Percentiles rank a stretch among this genome's conserved stretches.
phyloP scores from a whole-genome alignment of 139 green algal genomes.

The Closterium sp. region DNA sequence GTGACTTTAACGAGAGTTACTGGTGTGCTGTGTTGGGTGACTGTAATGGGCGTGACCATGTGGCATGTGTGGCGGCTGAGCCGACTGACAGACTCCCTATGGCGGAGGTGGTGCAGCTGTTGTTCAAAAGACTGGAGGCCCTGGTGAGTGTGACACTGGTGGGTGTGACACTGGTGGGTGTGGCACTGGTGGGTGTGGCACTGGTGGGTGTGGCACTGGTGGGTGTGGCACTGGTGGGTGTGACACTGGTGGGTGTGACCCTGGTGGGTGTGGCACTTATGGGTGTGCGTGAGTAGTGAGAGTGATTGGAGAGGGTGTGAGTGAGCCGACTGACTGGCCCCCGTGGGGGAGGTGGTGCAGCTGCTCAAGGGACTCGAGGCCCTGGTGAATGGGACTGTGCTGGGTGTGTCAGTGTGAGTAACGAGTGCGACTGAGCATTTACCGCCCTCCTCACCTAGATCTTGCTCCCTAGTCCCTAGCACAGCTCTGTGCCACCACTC shows the following conservation, averaged over 20 bases:
- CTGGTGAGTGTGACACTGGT: neutral
- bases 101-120: neutral
- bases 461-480: too few species aligned
- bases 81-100: conserved; percentile 13
- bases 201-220: too few species aligned
- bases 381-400: neutral
- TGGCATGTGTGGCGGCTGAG: neutral
- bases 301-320: too few species aligned
- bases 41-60: neutral
- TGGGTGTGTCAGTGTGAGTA: too few species aligned
- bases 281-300: too few species aligned
- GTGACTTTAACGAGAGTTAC: neutral
- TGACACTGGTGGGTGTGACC: neutral
- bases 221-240: too few species aligned
- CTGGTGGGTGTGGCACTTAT: neutral
- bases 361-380: neutral
- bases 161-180: neutral
- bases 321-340: conserved; percentile 1
- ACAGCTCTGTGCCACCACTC: too few species aligned
- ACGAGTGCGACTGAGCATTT: too few species aligned
- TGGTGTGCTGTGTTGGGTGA: neutral
- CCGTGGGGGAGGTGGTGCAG: neutral
- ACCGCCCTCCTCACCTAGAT: too few species aligned
- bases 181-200: too few species aligned
- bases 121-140: neutral